Conservation (phyloP, 352 stramenopile genomes). For the Pythium pyrilobum region DNA sequence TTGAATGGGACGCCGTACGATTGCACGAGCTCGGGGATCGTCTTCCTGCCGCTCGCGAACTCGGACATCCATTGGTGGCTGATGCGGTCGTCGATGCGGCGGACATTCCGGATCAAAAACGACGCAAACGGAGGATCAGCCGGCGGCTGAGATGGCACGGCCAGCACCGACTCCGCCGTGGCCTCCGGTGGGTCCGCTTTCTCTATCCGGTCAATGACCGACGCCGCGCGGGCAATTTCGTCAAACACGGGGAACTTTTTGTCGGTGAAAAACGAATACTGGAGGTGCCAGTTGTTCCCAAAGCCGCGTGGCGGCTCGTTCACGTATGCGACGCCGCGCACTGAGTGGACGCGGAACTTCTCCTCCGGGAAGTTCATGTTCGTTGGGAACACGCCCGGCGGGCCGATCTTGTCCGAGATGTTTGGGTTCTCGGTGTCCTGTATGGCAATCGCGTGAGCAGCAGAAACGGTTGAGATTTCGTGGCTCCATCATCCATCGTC, state of each 20-base stretch:
- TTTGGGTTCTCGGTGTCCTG: conserved; percentile 64
- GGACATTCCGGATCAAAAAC: conserved; percentile 81
- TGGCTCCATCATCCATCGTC: too few relatives aligned
- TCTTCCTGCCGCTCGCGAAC: conserved; percentile 52
- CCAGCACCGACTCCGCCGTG: too few relatives aligned
- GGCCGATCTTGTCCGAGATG: conserved; percentile 62
- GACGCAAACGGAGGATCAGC: conserved; percentile 57
- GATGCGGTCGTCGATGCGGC: conserved; percentile 71
- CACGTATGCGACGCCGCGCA: conserved; percentile 71
- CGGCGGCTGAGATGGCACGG: neutral
- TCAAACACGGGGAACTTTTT: conserved; percentile 75
- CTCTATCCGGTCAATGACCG: conserved; percentile 41
- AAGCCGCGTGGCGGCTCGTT: conserved; percentile 72
- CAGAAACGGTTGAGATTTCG: too few relatives aligned
- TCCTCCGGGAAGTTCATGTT: conserved; percentile 73
- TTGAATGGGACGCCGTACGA: conserved; percentile 78
- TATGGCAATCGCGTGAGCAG: too few relatives aligned
- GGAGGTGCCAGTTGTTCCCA: conserved; percentile 72
- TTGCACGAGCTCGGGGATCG: conserved; percentile 69
- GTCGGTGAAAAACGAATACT: conserved; percentile 83
- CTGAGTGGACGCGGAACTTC: conserved; percentile 71
- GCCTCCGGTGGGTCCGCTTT: conserved; percentile 1
- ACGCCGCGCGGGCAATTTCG: conserved; percentile 40
- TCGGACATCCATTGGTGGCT: conserved; percentile 80
- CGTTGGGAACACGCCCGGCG: conserved; percentile 70